Percentiles rank a stretch among this genome's conserved stretches.
phyloP scores from a whole-genome alignment of 2,329 filamentous ascomycete species.

The Cryphonectria japonica region DNA sequence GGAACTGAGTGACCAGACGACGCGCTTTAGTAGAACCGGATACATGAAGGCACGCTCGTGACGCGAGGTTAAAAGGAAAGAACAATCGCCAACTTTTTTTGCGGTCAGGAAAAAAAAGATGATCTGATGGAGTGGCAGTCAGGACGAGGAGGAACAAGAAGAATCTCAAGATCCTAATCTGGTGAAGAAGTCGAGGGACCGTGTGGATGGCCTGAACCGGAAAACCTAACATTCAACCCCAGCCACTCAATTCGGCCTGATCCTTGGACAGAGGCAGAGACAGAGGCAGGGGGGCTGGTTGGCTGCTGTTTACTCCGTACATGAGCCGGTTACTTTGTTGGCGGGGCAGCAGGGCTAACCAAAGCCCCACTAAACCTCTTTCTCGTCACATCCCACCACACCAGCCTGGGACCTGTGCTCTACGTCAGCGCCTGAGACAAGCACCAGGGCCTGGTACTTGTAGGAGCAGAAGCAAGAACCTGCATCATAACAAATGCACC shows the following conservation, averaged over 20 bases:
- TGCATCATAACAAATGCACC: not conserved
- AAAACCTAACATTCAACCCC: slow-evolving; percentile 6
- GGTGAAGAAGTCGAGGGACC: slow-evolving; percentile 3
- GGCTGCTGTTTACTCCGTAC: slow-evolving; percentile 19
- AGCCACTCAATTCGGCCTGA: slow-evolving; percentile 21
- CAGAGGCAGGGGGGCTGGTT: slow-evolving; percentile 13
- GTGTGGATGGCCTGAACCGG: slow-evolving; percentile 5
- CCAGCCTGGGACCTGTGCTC: not conserved
- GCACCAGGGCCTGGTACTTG: not conserved
- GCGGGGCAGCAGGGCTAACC: slow-evolving; percentile 15
- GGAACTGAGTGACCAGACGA: slow-evolving; percentile 21
- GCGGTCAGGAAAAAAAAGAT: not conserved
- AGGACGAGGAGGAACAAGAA: slow-evolving; percentile 10
- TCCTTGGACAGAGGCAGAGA: slow-evolving; percentile 13
- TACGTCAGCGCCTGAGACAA: not conserved
- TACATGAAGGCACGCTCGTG: slow-evolving; percentile 24
- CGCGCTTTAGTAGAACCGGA: slow-evolving; percentile 4
- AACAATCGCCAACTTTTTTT: not conserved
- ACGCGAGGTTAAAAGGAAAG: slow-evolving; percentile 7
- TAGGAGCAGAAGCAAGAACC: not conserved
- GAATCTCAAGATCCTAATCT: not conserved
- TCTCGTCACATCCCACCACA: not conserved
- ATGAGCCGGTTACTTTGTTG: slow-evolving; percentile 6
- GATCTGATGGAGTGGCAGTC: not conserved
- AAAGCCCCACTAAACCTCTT: not conserved